A percentile compares a stretch with the other conserved stretches of the same genome.
Conservation (phyloP, 805 yeast genomes). For the Barnettozyma salicaria region DNA sequence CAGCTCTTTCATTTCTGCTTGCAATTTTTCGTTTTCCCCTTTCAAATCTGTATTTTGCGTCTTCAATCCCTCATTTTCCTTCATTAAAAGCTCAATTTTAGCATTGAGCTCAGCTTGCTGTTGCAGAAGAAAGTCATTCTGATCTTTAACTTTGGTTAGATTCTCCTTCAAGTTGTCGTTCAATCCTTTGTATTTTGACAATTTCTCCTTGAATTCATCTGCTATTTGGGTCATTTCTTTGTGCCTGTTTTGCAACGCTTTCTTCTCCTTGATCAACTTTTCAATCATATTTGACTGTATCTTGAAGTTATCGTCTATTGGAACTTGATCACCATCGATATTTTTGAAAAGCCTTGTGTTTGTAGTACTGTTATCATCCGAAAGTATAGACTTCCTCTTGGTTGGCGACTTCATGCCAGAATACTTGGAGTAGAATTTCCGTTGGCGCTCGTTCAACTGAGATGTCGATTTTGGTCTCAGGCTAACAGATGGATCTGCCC, state of each 20-base stretch:
- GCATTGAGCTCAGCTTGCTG: constrained; percentile 7
- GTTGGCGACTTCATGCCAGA: constrained; percentile 21
- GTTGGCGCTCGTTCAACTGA: constrained; percentile 14
- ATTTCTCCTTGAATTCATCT: constrained; percentile 30
- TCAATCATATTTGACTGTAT: constrained; percentile 34
- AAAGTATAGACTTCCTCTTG: neutral
- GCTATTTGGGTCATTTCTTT: constrained; percentile 29
- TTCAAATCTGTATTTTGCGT: constrained; percentile 9
- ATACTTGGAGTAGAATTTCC: constrained; percentile 19
- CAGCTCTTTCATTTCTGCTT: too few relatives aligned
- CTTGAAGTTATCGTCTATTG: constrained; percentile 29
- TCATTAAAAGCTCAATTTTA: constrained; percentile 14
- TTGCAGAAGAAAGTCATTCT: constrained; percentile 12
- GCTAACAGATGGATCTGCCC: constrained; percentile 10
- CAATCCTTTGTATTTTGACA: constrained; percentile 31
- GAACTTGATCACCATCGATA: constrained; percentile 13
- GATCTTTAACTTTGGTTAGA: constrained; percentile 10
- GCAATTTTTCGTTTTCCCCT: too few relatives aligned
- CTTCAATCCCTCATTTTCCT: constrained; percentile 23
- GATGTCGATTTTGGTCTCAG: constrained; percentile 8
- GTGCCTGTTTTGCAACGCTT: constrained; percentile 29
- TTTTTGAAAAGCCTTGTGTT: constrained; percentile 20
- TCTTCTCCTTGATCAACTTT: constrained; percentile 32
- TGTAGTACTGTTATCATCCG: constrained; percentile 14
- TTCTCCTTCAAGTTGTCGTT: constrained; percentile 23